Evolutionary conservation across 305 asterid species (phyloP).

Genomic region (Rubia tinctorum): DNA sequence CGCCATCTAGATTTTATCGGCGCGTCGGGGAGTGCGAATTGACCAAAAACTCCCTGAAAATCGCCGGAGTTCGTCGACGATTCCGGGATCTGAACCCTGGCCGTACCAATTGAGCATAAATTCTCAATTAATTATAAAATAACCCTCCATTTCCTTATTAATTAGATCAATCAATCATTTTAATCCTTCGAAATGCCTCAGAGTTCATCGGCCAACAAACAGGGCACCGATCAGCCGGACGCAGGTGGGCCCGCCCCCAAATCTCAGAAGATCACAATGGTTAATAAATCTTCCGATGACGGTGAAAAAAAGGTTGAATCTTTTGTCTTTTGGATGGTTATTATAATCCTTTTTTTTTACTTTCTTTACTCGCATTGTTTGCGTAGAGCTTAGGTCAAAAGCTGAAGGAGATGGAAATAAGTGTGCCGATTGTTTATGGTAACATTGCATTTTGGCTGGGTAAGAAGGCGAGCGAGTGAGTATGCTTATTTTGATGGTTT

Average conservation of each 20-base stretch:
- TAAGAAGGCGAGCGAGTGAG: conserved; percentile 98
- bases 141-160: conserved; percentile 37
- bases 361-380: conserved; percentile 4
- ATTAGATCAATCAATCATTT: conserved; percentile 21
- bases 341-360: not conserved
- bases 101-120: not conserved
- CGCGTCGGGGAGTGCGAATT: not conserved
- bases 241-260: conserved; percentile 37
- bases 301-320: conserved; percentile 53
- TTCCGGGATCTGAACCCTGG: not conserved
- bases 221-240: conserved; percentile 53
- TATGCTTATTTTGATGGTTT: conserved; percentile 1
- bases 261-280: conserved; percentile 51
- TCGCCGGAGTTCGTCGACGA: not conserved
- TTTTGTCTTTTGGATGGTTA: not conserved
- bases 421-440: conserved; percentile 83
- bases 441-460: conserved; percentile 98
- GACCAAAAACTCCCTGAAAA: conserved; percentile 11
- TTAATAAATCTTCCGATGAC: conserved; percentile 69
- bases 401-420: conserved; percentile 74
- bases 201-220: conserved; percentile 33
- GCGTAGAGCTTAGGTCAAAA: conserved; percentile 48
- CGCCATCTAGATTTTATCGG: not conserved
- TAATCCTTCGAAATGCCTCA: conserved; percentile 44
- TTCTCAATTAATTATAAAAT: conserved; percentile 2